Base-by-base conservation (phyloP, 2,329 filamentous ascomycete species). In the Fonsecaea nubica region DNA sequence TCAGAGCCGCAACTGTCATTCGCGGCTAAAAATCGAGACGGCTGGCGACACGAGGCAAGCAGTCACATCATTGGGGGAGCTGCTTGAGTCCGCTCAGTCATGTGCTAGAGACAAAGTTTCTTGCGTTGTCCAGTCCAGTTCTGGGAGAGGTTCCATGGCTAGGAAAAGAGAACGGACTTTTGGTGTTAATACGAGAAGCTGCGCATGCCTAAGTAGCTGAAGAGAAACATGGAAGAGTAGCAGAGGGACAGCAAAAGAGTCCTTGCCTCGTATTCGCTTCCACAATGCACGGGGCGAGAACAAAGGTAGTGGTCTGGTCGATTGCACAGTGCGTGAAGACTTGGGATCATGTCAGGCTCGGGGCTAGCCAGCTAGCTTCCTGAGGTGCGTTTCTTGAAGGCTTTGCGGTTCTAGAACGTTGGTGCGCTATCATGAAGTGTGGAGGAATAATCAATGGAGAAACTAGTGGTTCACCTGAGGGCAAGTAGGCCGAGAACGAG, bases 241-340 rank as follows among this genome's bases (percentile, higher is more conserved):
- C 1, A 40, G 40, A 42, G 42, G 32, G 3, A 21, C n/a, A 50
- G 18, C 25, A 25, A n/a, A 25, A 18, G 4, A 7, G 13, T 30
- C 10, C 40, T 50, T 48, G 25, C 12, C 40, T 59, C 57, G 57
- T 52, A 52, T 52, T 59, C 42, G 57, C 40, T 50, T 58, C 38
- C 57, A 7, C 5, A 42, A 45, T 30, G n/a, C 42, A 2, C n/a
- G 35, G 12, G 9, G 15, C 13, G 8, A 40, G n/a, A 15, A 21
- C 33, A 18, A 13, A 25, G 57, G 18, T 45, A 5, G 12, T 15
- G 15, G 6, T 33, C 18, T 25, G 3, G 45, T 25, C 45, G 18
- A 10, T 50, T 21, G 18, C 25, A 25, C n/a, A 25, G n/a, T 18
- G 8, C 18, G 15, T 15, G n/a, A 42, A 15, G 38, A 42, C 12